Conservation (phyloP, 768 basidiomycete species). For the Kwoniella shandongensis region DNA sequence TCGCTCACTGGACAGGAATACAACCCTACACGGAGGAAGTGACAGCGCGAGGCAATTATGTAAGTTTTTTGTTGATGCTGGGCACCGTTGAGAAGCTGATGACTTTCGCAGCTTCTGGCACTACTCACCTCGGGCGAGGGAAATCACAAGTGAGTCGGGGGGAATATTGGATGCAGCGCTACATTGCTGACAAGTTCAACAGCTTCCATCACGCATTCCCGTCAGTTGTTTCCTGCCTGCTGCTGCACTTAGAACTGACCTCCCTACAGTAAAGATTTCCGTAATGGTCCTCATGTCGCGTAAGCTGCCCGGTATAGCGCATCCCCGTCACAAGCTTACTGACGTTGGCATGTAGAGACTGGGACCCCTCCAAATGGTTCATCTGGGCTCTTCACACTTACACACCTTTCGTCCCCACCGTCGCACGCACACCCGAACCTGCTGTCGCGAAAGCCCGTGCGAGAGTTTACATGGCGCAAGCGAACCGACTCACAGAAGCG, state of each 20-base stretch:
- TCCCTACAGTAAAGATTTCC: constrained; percentile 59
- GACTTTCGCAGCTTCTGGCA: constrained; percentile 61
- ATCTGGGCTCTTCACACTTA: constrained; percentile 60
- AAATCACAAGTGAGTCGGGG: constrained; percentile 61
- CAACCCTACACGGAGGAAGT: constrained; percentile 80
- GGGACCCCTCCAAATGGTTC: constrained; percentile 82
- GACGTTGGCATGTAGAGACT: constrained; percentile 59
- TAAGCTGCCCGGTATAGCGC: constrained; percentile 13
- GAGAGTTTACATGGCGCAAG: constrained; percentile 43
- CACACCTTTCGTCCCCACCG: constrained; percentile 47
- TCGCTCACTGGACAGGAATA: constrained; percentile 78
- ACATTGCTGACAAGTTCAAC: neutral
- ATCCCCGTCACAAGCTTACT: constrained; percentile 32
- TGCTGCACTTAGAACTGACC: neutral
- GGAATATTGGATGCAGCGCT: neutral
- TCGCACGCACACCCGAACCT: constrained; percentile 43
- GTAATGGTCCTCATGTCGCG: constrained; percentile 58
- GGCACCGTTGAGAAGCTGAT: constrained; percentile 1
- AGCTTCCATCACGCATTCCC: constrained; percentile 69
- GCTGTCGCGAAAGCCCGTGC: constrained; percentile 47
- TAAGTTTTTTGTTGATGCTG: constrained; percentile 51
- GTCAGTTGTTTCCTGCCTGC: constrained; percentile 49
- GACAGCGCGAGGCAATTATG: constrained; percentile 71
- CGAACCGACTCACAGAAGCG: constrained; percentile 33
- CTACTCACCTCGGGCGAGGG: constrained; percentile 73